phyloP scores from a whole-genome alignment of 306 rosid genomes.

The Boehmeria nivea region DNA sequence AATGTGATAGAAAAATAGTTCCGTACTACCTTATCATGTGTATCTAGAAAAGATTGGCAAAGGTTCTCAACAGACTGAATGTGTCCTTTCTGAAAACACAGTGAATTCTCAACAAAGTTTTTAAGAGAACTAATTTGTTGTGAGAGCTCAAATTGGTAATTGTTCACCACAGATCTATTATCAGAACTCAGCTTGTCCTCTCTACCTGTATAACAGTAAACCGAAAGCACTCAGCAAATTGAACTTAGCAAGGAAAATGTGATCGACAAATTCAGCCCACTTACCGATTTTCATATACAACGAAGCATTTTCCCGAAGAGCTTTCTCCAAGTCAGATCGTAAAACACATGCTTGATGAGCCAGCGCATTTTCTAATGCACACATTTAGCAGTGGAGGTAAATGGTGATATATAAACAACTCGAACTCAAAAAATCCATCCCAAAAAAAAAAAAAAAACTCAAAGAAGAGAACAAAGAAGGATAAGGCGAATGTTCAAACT shows the following conservation, averaged over 20 bases:
- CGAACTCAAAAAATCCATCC: background rate
- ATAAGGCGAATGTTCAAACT: background rate
- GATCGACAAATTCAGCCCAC: conserved; percentile 5
- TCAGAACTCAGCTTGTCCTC: conserved; percentile 71
- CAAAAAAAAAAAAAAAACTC: background rate
- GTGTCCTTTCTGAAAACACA: conserved; percentile 66
- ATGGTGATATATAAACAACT: background rate
- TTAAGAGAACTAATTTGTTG: conserved; percentile 71
- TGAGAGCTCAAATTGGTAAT: conserved; percentile 68
- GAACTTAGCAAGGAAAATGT: background rate
- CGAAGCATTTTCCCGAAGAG: conserved; percentile 64
- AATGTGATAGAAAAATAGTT: background rate
- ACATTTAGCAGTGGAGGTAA: conserved; percentile 11
- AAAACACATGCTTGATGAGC: conserved; percentile 79
- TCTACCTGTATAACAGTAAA: conserved; percentile 46
- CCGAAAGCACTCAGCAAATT: background rate
- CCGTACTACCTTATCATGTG: conserved; percentile 59
- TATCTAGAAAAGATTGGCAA: conserved; percentile 54
- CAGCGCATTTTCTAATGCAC: conserved; percentile 70
- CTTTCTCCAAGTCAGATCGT: conserved; percentile 77
- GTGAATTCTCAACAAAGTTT: conserved; percentile 54
- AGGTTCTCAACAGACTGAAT: conserved; percentile 67
- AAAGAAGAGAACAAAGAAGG: background rate
- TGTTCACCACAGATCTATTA: conserved; percentile 61
- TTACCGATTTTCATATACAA: conserved; percentile 78